These are phyloP conservation scores for Fusarium ambrosium DNA, from an alignment of 2,329 filamentous ascomycete species.

Conservation along the genomic window DNA sequence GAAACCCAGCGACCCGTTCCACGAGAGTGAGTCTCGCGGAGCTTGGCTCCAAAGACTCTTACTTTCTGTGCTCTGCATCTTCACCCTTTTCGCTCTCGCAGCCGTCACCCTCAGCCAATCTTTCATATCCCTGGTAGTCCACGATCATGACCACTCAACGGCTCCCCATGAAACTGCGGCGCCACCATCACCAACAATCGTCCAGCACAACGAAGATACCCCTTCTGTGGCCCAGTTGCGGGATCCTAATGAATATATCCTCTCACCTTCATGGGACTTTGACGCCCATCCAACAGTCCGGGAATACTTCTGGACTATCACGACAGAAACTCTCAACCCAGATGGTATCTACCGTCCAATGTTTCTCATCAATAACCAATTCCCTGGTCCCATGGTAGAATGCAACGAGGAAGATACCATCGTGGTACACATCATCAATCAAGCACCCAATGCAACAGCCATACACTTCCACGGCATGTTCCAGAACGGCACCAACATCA, in stretches of 20 bases:
- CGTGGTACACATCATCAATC: constrained; percentile 77
- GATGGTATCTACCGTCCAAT: constrained; percentile 70
- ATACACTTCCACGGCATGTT: constrained; percentile 85
- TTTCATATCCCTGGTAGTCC: not conserved
- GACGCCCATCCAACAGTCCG: constrained; percentile 63
- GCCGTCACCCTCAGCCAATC: constrained; percentile 37
- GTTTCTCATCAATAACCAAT: constrained; percentile 81
- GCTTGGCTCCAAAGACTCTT: not conserved
- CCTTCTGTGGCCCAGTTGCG: constrained; percentile 46
- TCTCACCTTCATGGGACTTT: constrained; percentile 70
- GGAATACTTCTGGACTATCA: constrained; percentile 72
- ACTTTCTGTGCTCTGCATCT: constrained; percentile 2
- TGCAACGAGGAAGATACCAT: constrained; percentile 81
- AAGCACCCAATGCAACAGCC: constrained; percentile 73
- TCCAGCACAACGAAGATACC: constrained; percentile 45
- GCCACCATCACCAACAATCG: not conserved
- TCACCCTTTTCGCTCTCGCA: constrained; percentile 43
- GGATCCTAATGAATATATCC: constrained; percentile 65
- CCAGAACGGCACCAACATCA: constrained; percentile 80
- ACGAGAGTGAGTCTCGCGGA: not conserved
- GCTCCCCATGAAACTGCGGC: constrained; percentile 6
- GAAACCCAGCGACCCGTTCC: not conserved
- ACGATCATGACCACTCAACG: constrained; percentile 11
- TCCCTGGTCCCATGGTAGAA: constrained; percentile 80
- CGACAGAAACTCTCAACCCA: constrained; percentile 70